A percentile compares a stretch with the other conserved stretches of the same genome.
These are phyloP conservation scores for Metschnikowia borealis DNA, from an alignment of 805 yeast species.

Conservation along the genomic window DNA sequence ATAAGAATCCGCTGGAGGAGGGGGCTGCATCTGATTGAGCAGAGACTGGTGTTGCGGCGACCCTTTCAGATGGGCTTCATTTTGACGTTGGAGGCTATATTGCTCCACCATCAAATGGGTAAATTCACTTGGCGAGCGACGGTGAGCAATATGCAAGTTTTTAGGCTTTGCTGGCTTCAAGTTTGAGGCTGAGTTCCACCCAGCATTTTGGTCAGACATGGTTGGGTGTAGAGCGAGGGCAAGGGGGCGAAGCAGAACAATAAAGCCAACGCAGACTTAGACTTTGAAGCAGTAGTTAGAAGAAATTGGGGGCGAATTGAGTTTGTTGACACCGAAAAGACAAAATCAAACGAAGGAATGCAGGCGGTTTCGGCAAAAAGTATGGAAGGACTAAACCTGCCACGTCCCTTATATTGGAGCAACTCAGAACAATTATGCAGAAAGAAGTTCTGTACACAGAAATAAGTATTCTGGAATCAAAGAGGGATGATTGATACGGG, in stretches of 20 bases:
- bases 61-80: slow-evolving; percentile 89
- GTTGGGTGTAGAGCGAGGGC: neutral
- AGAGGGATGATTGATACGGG: neutral
- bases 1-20: slow-evolving; percentile 23
- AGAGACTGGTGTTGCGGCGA: slow-evolving; percentile 64
- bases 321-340: neutral
- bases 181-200: neutral
- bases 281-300: neutral
- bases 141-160: slow-evolving; percentile 85
- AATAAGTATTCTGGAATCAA: neutral
- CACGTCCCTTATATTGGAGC: slow-evolving; percentile 1
- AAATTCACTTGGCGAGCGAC: slow-evolving; percentile 93
- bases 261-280: neutral
- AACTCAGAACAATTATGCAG: neutral
- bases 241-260: neutral
- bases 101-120: slow-evolving; percentile 91
- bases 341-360: neutral
- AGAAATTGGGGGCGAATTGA: neutral
- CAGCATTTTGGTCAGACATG: slow-evolving; percentile 14
- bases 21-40: slow-evolving; percentile 13
- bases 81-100: slow-evolving; percentile 82
- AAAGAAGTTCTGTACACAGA: neutral
- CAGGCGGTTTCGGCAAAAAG: neutral
- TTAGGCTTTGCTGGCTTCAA: slow-evolving; percentile 22
- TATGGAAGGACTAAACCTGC: neutral